These are phyloP conservation scores for Bidens hawaiensis DNA, from an alignment of 140 eudicot genomes.

Conservation along the genomic window DNA sequence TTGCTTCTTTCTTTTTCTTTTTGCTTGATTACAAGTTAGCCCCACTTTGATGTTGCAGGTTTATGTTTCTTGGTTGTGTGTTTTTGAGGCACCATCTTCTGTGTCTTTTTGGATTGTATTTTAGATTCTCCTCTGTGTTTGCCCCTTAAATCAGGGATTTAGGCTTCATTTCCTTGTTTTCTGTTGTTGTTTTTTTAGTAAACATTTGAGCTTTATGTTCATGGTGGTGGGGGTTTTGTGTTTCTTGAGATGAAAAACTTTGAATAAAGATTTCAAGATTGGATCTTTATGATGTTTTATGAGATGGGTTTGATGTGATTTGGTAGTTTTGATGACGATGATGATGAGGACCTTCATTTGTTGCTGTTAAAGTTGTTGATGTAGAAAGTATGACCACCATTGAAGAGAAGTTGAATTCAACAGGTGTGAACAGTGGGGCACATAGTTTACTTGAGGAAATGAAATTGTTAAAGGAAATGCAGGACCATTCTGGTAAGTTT, in stretches of 20 bases:
- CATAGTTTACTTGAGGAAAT: slow-evolving; percentile 72
- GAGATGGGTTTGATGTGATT: slow-evolving; percentile 12
- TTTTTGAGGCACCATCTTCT: slow-evolving; percentile 59
- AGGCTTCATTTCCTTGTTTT: neutral
- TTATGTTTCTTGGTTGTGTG: slow-evolving; percentile 82
- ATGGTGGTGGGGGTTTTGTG: neutral
- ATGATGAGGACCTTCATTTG: slow-evolving; percentile 15
- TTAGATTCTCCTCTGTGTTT: slow-evolving; percentile 27
- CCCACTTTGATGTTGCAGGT: slow-evolving; percentile 85
- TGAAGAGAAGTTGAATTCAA: slow-evolving; percentile 65
- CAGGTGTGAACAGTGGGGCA: slow-evolving; percentile 55
- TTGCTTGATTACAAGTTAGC: slow-evolving; percentile 38
- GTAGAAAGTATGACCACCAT: slow-evolving; percentile 36
- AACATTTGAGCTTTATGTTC: no score
- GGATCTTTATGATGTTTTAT: slow-evolving; percentile 26
- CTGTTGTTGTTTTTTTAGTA: no score
- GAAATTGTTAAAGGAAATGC: slow-evolving; percentile 91
- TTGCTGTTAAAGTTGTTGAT: slow-evolving; percentile 14
- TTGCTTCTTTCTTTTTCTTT: slow-evolving; percentile 11
- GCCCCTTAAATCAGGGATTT: slow-evolving; percentile 24
- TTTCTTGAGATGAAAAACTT: neutral
- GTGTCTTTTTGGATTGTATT: slow-evolving; percentile 31
- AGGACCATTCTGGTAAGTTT: slow-evolving; percentile 82
- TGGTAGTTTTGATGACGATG: slow-evolving; percentile 5
- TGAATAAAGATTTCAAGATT: slow-evolving; percentile 5